Evolutionary conservation across 768 basidiomycete species (phyloP), one percentile per base, ranked within the genome.

Genomic region (Dentipellis sp.): DNA sequence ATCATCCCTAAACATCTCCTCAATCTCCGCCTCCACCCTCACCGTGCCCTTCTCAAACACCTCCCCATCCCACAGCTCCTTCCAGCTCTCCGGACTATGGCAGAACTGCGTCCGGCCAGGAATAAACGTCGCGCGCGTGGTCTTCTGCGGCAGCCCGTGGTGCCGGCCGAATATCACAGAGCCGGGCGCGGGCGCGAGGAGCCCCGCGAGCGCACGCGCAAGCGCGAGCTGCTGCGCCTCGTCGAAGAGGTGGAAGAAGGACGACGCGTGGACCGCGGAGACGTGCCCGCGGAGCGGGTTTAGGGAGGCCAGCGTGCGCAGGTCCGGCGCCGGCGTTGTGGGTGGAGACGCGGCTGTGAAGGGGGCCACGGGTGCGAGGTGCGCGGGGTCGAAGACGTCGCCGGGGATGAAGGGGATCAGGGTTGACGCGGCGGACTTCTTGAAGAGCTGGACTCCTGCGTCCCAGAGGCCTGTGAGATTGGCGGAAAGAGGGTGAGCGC

Each of bases 401-500:
- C 84, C 85, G 11, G 72, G 66, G 14, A 86, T 53, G 63, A 87
- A 86, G 0, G 70, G 65, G 0, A 73, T 79, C 1, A 81, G 78
- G 66, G 81, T 85, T 0, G 75, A 72, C 39, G 75, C 68, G 0
- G 77, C 74, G 0, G 72, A 79, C 3, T 78, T 74, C 51, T 66
- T 74, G 69, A 84, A 88, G 14, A 87, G 71, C 45, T 78, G 71
- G 58, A 86, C 83, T 1, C 84, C 84, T 4, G 77, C 70, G 4
- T 79, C 72, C 83, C 83, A 86, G 58, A 81, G 80, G 10, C 69
- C 83, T 84, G 55, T 17, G 42, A 14, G 47, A 37, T 23, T 4
- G 40, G 29, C 2, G 9, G 10, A 50, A 10, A 23, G 22, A 23
- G 48, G 16, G 9, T 7, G 7, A 35, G 22, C 21, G 29, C 14